Conservation (phyloP, 257 asterid genomes). For the Nicotiana knightiana region DNA sequence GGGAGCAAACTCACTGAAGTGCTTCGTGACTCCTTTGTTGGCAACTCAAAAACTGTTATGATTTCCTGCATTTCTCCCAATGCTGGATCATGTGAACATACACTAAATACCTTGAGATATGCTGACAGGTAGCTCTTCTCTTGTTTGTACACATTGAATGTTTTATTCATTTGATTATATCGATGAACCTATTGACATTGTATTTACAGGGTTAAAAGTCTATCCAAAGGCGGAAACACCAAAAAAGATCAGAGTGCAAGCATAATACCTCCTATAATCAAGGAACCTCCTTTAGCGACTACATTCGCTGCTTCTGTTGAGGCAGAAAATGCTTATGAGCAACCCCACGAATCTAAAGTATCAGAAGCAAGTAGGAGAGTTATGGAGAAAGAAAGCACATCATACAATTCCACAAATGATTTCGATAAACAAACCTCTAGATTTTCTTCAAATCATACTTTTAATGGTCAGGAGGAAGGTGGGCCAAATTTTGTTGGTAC, state of each 20-base stretch:
- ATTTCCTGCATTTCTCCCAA: slow-evolving; percentile 98
- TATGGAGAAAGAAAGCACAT: slow-evolving; percentile 53
- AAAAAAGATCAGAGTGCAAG: slow-evolving; percentile 63
- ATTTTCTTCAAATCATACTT: slow-evolving; percentile 36
- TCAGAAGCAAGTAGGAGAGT: slow-evolving; percentile 48
- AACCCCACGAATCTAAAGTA: slow-evolving; percentile 48
- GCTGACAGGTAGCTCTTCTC: slow-evolving; percentile 69
- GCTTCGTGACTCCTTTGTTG: slow-evolving; percentile 97
- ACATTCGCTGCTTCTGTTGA: slow-evolving; percentile 45
- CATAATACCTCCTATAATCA: slow-evolving; percentile 43
- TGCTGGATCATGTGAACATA: slow-evolving; percentile 98
- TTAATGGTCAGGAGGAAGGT: slow-evolving; percentile 54
- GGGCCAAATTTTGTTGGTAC: slow-evolving; percentile 30
- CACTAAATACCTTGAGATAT: slow-evolving; percentile 96
- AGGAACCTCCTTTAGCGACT: slow-evolving; percentile 60
- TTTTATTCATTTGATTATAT: background rate
- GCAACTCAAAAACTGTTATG: slow-evolving; percentile 98
- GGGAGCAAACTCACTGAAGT: slow-evolving; percentile 99
- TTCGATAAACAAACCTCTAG: slow-evolving; percentile 48
- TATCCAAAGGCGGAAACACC: slow-evolving; percentile 80
- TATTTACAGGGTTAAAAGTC: slow-evolving; percentile 86
- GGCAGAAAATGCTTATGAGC: slow-evolving; percentile 51
- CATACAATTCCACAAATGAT: slow-evolving; percentile 41
- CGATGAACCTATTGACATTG: slow-evolving; percentile 15
- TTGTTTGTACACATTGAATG: background rate